These are phyloP conservation scores for Globisporangium camurandrum DNA, from an alignment of 352 stramenopile genomes.

Conservation along the genomic window DNA sequence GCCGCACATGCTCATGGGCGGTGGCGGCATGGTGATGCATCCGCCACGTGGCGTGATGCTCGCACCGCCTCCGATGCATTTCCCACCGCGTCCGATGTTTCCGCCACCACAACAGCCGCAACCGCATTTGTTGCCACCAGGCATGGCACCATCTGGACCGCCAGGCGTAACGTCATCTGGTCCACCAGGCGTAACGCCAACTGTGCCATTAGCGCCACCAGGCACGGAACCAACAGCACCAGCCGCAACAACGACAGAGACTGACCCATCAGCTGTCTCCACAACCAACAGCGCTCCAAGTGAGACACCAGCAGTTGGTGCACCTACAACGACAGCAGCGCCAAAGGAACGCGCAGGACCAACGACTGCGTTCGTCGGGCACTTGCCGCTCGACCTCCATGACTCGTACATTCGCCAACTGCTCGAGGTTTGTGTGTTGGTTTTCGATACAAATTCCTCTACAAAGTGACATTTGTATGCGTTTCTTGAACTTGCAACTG, in stretches of 20 bases:
- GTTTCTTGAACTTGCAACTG: neutral
- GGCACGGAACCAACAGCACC: neutral
- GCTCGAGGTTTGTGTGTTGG: constrained; percentile 31
- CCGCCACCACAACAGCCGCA: neutral
- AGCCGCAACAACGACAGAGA: neutral
- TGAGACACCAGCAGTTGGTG: neutral
- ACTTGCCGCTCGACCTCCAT: constrained; percentile 41
- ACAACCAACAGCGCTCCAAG: too few species aligned
- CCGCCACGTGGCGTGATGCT: neutral
- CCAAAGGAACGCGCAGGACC: constrained; percentile 13
- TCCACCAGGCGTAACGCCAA: constrained; percentile 1
- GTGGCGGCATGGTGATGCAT: too few species aligned
- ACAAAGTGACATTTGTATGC: neutral
- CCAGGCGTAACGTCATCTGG: neutral
- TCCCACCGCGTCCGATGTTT: constrained; percentile 2
- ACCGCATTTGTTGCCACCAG: neutral
- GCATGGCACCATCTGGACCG: neutral
- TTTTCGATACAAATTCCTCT: neutral
- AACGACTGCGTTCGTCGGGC: constrained; percentile 43
- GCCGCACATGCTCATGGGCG: neutral
- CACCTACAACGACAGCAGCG: constrained; percentile 3
- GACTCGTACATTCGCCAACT: constrained; percentile 46
- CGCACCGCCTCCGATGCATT: neutral
- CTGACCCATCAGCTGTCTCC: neutral
- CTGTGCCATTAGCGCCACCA: neutral